Evolutionary conservation across 768 basidiomycete genomes (phyloP).

Genomic region (Mycena alexandri): DNA sequence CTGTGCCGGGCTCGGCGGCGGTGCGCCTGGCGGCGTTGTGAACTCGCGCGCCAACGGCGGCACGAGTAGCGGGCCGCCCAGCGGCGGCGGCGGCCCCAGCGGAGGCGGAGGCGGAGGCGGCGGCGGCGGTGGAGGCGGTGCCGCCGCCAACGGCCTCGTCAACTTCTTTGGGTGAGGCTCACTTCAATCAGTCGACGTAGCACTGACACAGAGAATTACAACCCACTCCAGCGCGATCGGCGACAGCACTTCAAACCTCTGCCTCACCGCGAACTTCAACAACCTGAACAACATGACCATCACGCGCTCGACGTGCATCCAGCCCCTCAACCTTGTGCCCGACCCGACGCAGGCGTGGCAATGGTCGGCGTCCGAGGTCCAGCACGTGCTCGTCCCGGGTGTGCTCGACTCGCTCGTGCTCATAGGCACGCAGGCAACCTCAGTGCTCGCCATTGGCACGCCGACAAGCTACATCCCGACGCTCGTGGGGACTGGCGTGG

Average conservation of each 20-base stretch:
- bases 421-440: not conserved
- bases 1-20: slow-evolving; percentile 9
- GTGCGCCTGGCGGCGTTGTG: slow-evolving; percentile 5
- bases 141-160: slow-evolving; percentile 5
- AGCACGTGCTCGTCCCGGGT: not conserved
- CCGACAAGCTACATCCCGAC: slow-evolving; percentile 8
- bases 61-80: slow-evolving; percentile 9
- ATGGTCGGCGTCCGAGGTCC: not conserved
- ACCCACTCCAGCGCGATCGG: not conserved
- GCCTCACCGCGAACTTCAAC: not conserved
- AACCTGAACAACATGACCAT: not conserved
- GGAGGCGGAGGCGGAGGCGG: not conserved
- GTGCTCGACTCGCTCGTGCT: not conserved
- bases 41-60: slow-evolving; percentile 6
- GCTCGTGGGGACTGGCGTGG: slow-evolving; percentile 14
- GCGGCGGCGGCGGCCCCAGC: not conserved
- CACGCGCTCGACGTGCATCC: slow-evolving; percentile 3
- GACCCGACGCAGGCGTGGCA: not conserved
- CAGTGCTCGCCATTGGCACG: not conserved
- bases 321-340: not conserved
- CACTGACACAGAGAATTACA: not conserved
- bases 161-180: slow-evolving; percentile 15
- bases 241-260: not conserved
- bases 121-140: not conserved
- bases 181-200: slow-evolving; percentile 4